phyloP scores from a whole-genome alignment of 129 eudicot genomes.

The Helichrysum umbraculigerum region DNA sequence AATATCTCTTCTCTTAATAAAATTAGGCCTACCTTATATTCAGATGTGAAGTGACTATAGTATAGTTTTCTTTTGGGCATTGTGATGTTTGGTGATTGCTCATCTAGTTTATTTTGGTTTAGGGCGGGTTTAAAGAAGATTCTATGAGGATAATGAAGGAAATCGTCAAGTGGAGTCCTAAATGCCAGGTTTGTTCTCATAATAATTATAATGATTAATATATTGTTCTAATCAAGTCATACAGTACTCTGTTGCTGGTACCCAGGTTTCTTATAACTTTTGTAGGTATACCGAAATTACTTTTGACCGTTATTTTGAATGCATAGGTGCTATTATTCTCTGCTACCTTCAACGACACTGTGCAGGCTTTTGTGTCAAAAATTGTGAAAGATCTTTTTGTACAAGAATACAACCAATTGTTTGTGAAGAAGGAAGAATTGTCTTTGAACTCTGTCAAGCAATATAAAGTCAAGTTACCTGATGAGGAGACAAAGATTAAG shows the following conservation, averaged over 20 bases:
- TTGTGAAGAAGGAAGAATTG: slow-evolving; percentile 76
- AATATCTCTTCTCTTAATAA: slow-evolving; percentile 15
- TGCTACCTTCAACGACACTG: slow-evolving; percentile 71
- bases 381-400: slow-evolving; percentile 54
- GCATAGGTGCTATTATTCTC: slow-evolving; percentile 80
- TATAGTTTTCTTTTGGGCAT: background rate
- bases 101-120: slow-evolving; percentile 16
- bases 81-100: background rate
- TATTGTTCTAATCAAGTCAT: background rate
- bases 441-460: slow-evolving; percentile 77
- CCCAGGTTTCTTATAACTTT: background rate
- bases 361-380: slow-evolving; percentile 54
- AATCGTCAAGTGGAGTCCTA: slow-evolving; percentile 44
- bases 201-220: too few species aligned
- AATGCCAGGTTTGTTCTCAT: slow-evolving; percentile 71
- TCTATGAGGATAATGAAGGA: slow-evolving; percentile 67
- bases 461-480: slow-evolving; percentile 54
- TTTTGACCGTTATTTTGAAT: background rate
- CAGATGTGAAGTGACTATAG: background rate
- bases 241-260: background rate
- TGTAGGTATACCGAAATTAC: background rate
- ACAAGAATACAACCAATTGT: slow-evolving; percentile 62
- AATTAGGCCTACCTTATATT: background rate
- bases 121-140: slow-evolving; percentile 80
- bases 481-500: slow-evolving; percentile 57